Evolutionary conservation across 2,329 filamentous ascomycete genomes (phyloP).

Genomic region (Pseudogymnoascus sp.): DNA sequence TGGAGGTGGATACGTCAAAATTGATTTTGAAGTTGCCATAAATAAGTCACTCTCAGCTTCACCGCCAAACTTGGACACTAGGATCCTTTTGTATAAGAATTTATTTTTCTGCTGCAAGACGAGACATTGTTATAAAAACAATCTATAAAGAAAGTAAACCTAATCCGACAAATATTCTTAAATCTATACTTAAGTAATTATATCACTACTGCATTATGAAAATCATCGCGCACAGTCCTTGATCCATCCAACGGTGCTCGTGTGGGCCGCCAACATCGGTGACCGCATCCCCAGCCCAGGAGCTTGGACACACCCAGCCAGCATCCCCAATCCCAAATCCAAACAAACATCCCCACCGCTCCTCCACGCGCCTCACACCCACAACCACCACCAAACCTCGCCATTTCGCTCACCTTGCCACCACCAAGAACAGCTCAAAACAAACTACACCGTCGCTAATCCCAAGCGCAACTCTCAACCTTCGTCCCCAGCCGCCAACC

Average conservation of each 20-base stretch:
- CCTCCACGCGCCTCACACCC: neutral
- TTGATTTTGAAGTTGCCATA: neutral
- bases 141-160: too few species aligned
- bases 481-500: neutral
- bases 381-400: neutral
- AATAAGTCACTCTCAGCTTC: neutral
- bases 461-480: neutral
- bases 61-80: neutral
- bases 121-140: neutral
- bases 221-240: neutral
- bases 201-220: neutral
- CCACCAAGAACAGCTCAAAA: neutral
- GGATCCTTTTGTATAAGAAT: neutral
- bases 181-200: neutral
- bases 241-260: neutral
- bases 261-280: neutral
- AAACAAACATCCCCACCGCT: conserved; percentile 1
- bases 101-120: neutral
- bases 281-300: neutral
- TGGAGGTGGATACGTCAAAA: neutral
- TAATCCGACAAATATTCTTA: neutral
- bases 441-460: neutral
- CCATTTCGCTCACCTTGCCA: neutral
- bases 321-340: neutral
- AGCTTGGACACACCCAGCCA: conserved; percentile 4